Percentiles rank a stretch among this genome's conserved stretches.
phyloP scores from a whole-genome alignment of 495 filamentous ascomycete species.

The Lineolata rhizophorae region DNA sequence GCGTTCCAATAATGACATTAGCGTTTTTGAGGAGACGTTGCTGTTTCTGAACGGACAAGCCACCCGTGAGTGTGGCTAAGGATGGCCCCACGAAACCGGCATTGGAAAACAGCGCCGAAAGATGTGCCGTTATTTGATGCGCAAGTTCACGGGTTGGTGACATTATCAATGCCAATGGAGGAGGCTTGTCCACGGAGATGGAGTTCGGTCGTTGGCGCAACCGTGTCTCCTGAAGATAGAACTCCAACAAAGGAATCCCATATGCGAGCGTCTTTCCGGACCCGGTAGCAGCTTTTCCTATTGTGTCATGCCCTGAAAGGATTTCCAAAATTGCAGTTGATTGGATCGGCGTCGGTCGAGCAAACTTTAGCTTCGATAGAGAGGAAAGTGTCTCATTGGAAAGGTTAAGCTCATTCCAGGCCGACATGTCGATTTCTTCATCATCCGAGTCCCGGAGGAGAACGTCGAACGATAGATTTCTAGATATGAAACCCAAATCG shows the following conservation, averaged over 20 bases:
- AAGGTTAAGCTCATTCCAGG: conserved; percentile 51
- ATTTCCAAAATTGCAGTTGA: conserved; percentile 56
- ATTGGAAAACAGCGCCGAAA: conserved; percentile 42
- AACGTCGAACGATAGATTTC: conserved; percentile 3
- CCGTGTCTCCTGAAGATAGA: conserved; percentile 32
- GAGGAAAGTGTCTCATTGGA: conserved; percentile 44
- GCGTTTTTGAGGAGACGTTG: conserved; percentile 51
- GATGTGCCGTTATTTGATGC: conserved; percentile 67
- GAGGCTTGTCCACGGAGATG: conserved; percentile 14
- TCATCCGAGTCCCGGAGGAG: conserved; percentile 9
- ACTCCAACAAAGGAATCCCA: conserved; percentile 55
- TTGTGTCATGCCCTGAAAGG: conserved; percentile 46
- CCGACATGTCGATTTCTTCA: conserved; percentile 35
- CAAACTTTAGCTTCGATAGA: conserved; percentile 58
- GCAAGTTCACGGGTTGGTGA: conserved; percentile 86
- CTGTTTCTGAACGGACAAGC: conserved; percentile 82
- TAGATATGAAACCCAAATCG: too few relatives aligned
- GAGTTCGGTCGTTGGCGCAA: too few relatives aligned
- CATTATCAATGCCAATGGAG: conserved; percentile 66
- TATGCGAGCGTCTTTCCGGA: conserved; percentile 74
- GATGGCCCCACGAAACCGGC: conserved; percentile 34
- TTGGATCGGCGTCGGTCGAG: conserved; percentile 64
- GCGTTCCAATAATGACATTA: conserved; percentile 80
- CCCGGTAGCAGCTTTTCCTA: conserved; percentile 64
- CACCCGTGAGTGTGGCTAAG: conserved; percentile 72